Conservation (phyloP, 305 asterid genomes). For the Fraxinus angustifolia region DNA sequence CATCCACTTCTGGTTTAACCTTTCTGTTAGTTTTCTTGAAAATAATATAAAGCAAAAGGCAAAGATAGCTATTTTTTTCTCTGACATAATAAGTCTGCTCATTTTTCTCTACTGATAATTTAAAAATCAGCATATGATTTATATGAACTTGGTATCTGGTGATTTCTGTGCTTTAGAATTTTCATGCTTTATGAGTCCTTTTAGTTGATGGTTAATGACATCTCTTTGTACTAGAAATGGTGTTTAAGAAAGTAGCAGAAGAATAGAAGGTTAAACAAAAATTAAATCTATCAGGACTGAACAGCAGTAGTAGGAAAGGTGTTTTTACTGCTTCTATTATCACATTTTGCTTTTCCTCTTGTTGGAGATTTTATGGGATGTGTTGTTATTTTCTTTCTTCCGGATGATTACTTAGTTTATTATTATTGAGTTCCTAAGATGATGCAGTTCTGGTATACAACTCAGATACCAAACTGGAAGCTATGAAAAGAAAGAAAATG, state of each 20-base stretch:
- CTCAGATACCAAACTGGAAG: background rate
- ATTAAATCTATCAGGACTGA: background rate
- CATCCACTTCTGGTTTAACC: background rate
- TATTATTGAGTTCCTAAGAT: background rate
- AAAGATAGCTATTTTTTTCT: background rate
- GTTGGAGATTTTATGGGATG: background rate
- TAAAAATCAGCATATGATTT: background rate
- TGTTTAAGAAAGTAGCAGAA: background rate
- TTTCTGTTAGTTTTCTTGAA: background rate
- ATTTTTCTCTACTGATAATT: background rate
- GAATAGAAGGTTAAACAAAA: background rate
- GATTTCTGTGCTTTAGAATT: background rate
- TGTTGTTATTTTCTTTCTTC: background rate
- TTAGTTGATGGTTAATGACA: background rate
- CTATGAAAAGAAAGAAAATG: background rate
- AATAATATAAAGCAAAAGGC: background rate
- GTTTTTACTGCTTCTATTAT: background rate
- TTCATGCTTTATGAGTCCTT: background rate
- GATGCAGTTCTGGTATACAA: background rate
- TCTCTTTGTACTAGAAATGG: background rate
- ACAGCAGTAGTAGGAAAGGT: background rate
- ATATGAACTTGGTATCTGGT: background rate
- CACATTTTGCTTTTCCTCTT: background rate
- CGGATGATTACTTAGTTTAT: background rate
- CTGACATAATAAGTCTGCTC: background rate